Conservation (phyloP, 768 basidiomycete genomes). For the Pleurotus tuber-regium region DNA sequence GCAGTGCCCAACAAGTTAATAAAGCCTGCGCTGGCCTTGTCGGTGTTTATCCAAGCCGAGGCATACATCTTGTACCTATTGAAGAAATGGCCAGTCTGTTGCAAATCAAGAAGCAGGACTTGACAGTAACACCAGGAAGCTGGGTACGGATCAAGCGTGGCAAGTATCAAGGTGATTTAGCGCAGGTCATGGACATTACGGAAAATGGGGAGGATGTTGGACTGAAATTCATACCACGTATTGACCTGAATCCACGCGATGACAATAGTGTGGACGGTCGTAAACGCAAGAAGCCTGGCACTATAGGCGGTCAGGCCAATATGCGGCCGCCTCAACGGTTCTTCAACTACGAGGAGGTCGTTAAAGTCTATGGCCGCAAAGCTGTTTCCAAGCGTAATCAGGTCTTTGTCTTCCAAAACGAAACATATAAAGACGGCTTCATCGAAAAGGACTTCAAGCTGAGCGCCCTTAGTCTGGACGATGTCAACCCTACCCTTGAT, state of each 20-base stretch:
- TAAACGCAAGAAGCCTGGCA: conserved; percentile 74
- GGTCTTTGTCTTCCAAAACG: conserved; percentile 84
- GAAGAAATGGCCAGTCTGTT: conserved; percentile 97
- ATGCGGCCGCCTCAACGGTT: conserved; percentile 88
- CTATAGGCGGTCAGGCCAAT: conserved; percentile 42
- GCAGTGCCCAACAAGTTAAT: conserved; percentile 80
- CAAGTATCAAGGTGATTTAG: conserved; percentile 91
- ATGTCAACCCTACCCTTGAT: conserved; percentile 93
- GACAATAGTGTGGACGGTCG: conserved; percentile 60
- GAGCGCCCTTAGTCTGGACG: conserved; percentile 73
- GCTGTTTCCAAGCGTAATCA: conserved; percentile 72
- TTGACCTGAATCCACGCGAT: conserved; percentile 91
- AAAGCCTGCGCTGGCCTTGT: conserved; percentile 88
- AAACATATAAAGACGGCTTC: conserved; percentile 93
- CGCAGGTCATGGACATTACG: conserved; percentile 91
- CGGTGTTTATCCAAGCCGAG: conserved; percentile 84
- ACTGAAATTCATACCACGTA: conserved; percentile 94
- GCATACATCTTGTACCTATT: conserved; percentile 85
- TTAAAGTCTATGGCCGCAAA: conserved; percentile 81
- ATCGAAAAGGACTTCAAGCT: conserved; percentile 95
- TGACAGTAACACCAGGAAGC: conserved; percentile 77
- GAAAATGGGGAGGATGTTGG: conserved; percentile 93
- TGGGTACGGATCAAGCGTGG: conserved; percentile 97
- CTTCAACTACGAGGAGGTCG: conserved; percentile 92
- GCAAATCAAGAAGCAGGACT: conserved; percentile 93